Percentiles rank a stretch among this genome's conserved stretches.
Conservation (phyloP, 148 eudicot genomes). For the Limonium bicolor region DNA sequence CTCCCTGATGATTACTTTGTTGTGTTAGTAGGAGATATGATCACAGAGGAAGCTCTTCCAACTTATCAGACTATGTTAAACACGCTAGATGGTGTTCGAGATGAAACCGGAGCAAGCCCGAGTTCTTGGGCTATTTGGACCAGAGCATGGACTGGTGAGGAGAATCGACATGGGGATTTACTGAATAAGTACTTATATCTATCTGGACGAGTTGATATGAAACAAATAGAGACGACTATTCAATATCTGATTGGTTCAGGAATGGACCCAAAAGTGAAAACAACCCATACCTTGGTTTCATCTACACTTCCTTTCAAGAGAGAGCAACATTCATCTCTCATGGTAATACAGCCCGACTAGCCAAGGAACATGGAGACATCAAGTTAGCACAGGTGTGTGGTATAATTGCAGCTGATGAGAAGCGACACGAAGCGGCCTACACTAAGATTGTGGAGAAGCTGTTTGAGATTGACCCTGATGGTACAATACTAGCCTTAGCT, state of each 20-base stretch:
- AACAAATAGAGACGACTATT: slow-evolving; percentile 32
- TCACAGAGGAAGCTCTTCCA: slow-evolving; percentile 43
- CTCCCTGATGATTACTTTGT: slow-evolving; percentile 31
- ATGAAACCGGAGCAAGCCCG: slow-evolving; percentile 36
- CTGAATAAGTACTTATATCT: slow-evolving; percentile 42
- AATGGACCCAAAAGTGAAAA: slow-evolving; percentile 32
- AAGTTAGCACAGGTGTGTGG: slow-evolving; percentile 30
- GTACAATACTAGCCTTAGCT: slow-evolving; percentile 19
- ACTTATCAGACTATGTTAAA: slow-evolving; percentile 35
- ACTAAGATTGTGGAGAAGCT: slow-evolving; percentile 35
- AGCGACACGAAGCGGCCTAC: slow-evolving; percentile 36
- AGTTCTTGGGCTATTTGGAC: slow-evolving; percentile 36
- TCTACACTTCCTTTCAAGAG: slow-evolving; percentile 44
- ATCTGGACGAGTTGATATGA: slow-evolving; percentile 37
- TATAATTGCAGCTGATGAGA: slow-evolving; percentile 37
- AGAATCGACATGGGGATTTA: slow-evolving; percentile 36
- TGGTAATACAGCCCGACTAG: slow-evolving; percentile 30
- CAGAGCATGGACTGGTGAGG: slow-evolving; percentile 40
- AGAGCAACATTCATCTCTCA: slow-evolving; percentile 39
- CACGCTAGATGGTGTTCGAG: slow-evolving; percentile 34
- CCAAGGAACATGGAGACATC: slow-evolving; percentile 30
- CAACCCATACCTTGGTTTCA: slow-evolving; percentile 36
- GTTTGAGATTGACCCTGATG: slow-evolving; percentile 32
- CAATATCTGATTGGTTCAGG: slow-evolving; percentile 40
- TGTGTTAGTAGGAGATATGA: slow-evolving; percentile 40